Conservation (phyloP, 2,329 filamentous ascomycete genomes). For the Fusarium siculi region DNA sequence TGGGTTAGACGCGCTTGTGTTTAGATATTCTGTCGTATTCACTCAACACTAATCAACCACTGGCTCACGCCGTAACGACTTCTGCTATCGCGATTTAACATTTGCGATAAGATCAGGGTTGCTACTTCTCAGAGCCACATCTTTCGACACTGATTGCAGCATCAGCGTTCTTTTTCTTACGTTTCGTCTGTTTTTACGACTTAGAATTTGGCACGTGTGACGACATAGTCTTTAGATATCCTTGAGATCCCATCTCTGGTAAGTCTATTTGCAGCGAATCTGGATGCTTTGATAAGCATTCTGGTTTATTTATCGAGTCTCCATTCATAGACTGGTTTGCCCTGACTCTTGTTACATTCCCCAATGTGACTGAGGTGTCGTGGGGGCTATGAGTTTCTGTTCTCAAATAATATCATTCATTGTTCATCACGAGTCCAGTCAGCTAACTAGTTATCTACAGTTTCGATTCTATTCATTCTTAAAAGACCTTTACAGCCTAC, state of each 20-base stretch:
- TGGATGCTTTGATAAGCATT: constrained; percentile 3
- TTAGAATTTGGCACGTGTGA: constrained; percentile 45
- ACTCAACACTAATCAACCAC: constrained; percentile 43
- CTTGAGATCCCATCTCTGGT: constrained; percentile 43
- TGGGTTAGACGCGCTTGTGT: constrained; percentile 54
- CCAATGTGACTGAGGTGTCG: constrained; percentile 21
- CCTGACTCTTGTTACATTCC: constrained; percentile 15
- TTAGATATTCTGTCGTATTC: constrained; percentile 49
- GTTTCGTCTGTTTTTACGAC: constrained; percentile 42
- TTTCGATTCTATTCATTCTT: constrained; percentile 34
- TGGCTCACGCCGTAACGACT: constrained; percentile 33
- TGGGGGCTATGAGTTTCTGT: constrained; percentile 24
- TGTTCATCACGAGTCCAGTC: constrained; percentile 26
- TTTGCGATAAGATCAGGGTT: constrained; percentile 33
- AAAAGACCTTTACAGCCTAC: constrained; percentile 29
- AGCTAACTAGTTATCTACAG: constrained; percentile 39
- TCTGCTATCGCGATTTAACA: constrained; percentile 34
- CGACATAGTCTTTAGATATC: constrained; percentile 44
- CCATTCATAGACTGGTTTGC: constrained; percentile 1
- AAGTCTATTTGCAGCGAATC: constrained; percentile 19
- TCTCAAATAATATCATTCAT: constrained; percentile 19
- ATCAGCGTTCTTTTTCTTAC: constrained; percentile 33
- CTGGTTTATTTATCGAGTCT: constrained; percentile 18
- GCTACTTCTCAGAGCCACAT: constrained; percentile 37
- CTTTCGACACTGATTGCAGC: constrained; percentile 20